A percentile compares a stretch with the other conserved stretches of the same genome.
phyloP scores from a whole-genome alignment of 2,329 filamentous ascomycete genomes.

The Botrytis porri region DNA sequence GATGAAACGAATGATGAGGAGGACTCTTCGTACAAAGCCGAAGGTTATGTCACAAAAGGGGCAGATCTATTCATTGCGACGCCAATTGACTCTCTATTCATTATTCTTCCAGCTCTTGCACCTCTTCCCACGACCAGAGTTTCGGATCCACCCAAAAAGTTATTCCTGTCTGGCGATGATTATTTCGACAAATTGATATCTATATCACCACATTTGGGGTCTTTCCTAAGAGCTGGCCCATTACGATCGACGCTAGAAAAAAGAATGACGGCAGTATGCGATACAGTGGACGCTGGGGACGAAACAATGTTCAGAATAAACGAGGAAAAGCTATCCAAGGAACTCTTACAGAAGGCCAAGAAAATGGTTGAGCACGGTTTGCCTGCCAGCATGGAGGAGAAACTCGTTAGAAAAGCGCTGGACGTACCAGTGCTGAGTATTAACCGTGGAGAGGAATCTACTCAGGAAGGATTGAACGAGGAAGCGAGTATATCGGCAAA shows the following conservation, averaged over 20 bases:
- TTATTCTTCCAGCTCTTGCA: conserved; percentile 71
- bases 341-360: conserved; percentile 69
- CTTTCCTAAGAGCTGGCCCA: conserved; percentile 50
- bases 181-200: conserved; percentile 62
- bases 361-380: conserved; percentile 63
- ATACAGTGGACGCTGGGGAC: conserved; percentile 77
- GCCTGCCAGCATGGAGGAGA: conserved; percentile 79
- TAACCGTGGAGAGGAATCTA: conserved; percentile 52
- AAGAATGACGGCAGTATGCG: conserved; percentile 70
- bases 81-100: conserved; percentile 77
- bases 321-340: conserved; percentile 63
- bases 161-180: conserved; percentile 69
- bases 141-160: conserved; percentile 52
- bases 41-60: conserved; percentile 58
- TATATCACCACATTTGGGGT: conserved; percentile 55
- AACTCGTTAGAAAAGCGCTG: conserved; percentile 72
- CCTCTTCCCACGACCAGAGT: conserved; percentile 43
- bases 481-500: conserved; percentile 24
- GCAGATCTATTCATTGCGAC: conserved; percentile 83
- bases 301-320: conserved; percentile 83
- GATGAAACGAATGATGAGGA: conserved; percentile 25
- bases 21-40: conserved; percentile 24
- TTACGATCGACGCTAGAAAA: conserved; percentile 54
- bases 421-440: conserved; percentile 73
- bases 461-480: conserved; percentile 34